Evolutionary conservation across 768 basidiomycete species (phyloP), one percentile per base, ranked within the genome.

Genomic region (Leccinum subgranulosum): DNA sequence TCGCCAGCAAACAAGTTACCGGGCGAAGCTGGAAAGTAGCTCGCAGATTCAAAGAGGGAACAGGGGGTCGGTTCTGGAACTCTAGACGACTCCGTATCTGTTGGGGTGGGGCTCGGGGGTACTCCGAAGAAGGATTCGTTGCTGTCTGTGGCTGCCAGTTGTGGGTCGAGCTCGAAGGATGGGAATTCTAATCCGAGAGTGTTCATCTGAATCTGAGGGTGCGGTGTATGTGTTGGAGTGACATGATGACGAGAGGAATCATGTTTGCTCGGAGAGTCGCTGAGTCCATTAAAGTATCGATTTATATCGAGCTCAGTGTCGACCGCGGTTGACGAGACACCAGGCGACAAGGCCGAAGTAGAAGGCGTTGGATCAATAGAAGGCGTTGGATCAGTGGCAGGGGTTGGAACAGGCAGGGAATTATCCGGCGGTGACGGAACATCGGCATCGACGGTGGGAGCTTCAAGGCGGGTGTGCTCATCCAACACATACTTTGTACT

Each of bases 101-200:
- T 45, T 14, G 49, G 29, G 6, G 45, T 45, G 12, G 72, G 69
- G 21, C 67, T 73, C 10, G 67, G 66, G 6, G 70, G 70, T 10
- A 71, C 25, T 17, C 67, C 71, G 28, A 71, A 53, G 49, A 72
- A 72, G n/a, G 60, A 60, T 29, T 64, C 64, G 4, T 46, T 47
- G 25, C 49, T 55, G 17, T 49, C 56, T 6, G 54, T 19, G 28
- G 59, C 61, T 8, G 46, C 33, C 25, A 63, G 46, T 9, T 51
- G 53, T 3, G 53, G 15, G 25, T 63, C 62, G 41, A 54, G 28
- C 5, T 46, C 56, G n/a, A 61, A 53, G 15, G 53, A 45, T 15
- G 60, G 45, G 25, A 61, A 49, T 8, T 21, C 60, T 19, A 54
- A 49, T 14, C 33, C 59, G 23, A 56, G 56, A 10, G 55, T n/a